Base-by-base conservation (phyloP, 2,329 filamentous ascomycete species). In the Chaetomium strumarium region DNA sequence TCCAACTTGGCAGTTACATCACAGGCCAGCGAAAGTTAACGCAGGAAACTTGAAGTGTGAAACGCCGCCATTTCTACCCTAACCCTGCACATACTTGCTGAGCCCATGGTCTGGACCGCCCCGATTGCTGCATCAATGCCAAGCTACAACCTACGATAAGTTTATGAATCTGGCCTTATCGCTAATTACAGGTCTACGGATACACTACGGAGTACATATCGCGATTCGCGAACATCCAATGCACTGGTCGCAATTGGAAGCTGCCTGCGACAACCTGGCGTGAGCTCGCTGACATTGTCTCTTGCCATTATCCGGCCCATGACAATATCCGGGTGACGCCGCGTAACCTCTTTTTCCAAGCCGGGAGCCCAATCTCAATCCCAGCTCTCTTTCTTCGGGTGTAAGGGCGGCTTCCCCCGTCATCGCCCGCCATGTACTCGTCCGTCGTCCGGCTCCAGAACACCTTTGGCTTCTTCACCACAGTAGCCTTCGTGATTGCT, bases 391-490 rank as follows among this genome's bases (percentile, higher is more conserved):
- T 13, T 13, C 14, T 36, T 6, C 10, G 45, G 33, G 33, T 48
- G 13, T 45, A 34, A 37, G 41, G 49, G 31, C 48, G 17, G 40
- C 38, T 36, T 46, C 43, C 51, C 53, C 38, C 9, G 33, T n/a
- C 48, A 42, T 34, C 41, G 52, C 46, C 66, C 73, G 77, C 55
- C 56, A 97, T 99, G 93, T 86, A 96, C 72, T 95, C 89, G 66
- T 81, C 86, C 43, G 72, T 95, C 45, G 90, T 88, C 58, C 88
- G 93, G 62, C 71, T 86, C 61, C 93, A 99, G 72, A 92, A 90
- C 73, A 85, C 90, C 69, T 99, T 99, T 69, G 90, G 93, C 70
- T 96, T 95, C 82, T 96, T 97, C 78, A 97, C 93, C 16, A 95
- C 90, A 24, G 90, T 96, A 58, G 86, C 87, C 52, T 93, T 95